Evolutionary conservation across 2,329 filamentous ascomycete genomes (phyloP).

Genomic region (Fusarium devonianum): DNA sequence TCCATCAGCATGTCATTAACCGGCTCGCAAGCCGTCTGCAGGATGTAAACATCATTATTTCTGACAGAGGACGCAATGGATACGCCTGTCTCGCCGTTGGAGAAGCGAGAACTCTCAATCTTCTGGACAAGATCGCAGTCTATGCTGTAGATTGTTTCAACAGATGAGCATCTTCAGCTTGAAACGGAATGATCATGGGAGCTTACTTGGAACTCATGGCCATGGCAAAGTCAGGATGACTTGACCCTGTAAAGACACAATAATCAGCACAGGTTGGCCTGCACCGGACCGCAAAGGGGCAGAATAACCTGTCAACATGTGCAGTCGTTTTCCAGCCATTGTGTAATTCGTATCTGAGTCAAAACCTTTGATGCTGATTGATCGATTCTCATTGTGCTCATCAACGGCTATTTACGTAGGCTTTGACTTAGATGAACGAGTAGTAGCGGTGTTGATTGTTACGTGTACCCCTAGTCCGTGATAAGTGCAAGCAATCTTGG

Average conservation of each 20-base stretch:
- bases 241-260: not conserved
- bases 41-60: not conserved
- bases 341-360: not conserved
- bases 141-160: not conserved
- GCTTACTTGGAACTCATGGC: not conserved
- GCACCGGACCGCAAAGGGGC: not conserved
- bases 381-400: not conserved
- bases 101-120: not conserved
- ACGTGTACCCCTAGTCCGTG: no score
- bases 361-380: no score
- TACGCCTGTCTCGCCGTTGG: not conserved
- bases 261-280: not conserved
- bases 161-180: no score
- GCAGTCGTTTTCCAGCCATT: not conserved
- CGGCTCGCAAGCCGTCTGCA: not conserved
- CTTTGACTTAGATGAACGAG: no score
- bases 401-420: not conserved
- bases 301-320: not conserved
- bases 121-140: not conserved
- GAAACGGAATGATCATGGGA: no score
- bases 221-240: not conserved
- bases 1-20: constrained; percentile 99
- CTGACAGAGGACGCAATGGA: not conserved
- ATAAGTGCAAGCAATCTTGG: no score
- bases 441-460: no score